Conservation (phyloP, 345 rosid genomes). For the Anastatica hierochuntica region DNA sequence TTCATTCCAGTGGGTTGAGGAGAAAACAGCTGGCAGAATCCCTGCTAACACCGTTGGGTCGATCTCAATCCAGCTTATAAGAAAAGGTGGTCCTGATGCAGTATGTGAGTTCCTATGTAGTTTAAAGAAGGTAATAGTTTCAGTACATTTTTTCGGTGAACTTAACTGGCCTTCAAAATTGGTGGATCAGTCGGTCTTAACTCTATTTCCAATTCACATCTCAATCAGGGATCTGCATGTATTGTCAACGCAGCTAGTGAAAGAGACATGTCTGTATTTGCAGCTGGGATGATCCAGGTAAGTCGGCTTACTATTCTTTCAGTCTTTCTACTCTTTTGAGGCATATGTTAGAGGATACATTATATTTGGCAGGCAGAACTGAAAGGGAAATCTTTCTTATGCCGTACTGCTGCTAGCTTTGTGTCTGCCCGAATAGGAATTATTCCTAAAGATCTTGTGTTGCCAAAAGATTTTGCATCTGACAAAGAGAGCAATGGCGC, state of each 20-base stretch:
- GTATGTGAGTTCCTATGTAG: constrained; percentile 69
- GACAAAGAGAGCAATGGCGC: constrained; percentile 59
- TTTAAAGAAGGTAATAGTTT: constrained; percentile 55
- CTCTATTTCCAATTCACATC: constrained; percentile 15
- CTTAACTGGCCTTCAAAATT: not conserved
- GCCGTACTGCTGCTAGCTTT: constrained; percentile 96
- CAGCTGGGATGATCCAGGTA: constrained; percentile 92
- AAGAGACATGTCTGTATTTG: constrained; percentile 90
- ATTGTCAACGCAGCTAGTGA: constrained; percentile 93
- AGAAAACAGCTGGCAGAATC: constrained; percentile 65
- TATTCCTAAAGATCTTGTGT: constrained; percentile 62
- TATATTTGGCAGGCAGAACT: constrained; percentile 67
- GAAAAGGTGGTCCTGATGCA: constrained; percentile 90
- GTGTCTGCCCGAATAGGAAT: constrained; percentile 89
- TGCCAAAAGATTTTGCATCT: constrained; percentile 67
- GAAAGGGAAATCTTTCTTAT: constrained; percentile 76
- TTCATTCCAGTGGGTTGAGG: constrained; percentile 80
- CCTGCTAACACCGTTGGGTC: constrained; percentile 63
- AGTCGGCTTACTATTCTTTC: constrained; percentile 14
- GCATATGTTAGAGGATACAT: constrained; percentile 7
- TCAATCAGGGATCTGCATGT: constrained; percentile 70
- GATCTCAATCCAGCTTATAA: constrained; percentile 63
- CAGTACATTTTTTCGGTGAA: not conserved
- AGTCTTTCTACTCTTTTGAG: not conserved
- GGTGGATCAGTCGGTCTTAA: not conserved